phyloP scores from a whole-genome alignment of 768 basidiomycete species.

The Termitomyces sp. region DNA sequence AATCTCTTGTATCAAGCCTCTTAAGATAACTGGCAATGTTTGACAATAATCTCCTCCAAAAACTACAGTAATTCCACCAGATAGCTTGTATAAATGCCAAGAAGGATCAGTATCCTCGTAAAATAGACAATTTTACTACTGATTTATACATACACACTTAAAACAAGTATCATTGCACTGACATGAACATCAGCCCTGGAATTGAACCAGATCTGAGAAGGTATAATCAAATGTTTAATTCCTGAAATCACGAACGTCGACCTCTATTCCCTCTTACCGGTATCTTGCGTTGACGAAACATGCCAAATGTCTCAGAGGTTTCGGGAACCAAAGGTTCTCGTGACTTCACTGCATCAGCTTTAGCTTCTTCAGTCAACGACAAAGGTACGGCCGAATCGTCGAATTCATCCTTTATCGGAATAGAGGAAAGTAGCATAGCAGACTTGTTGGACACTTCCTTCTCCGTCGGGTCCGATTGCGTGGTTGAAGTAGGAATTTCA shows the following conservation, averaged over 20 bases:
- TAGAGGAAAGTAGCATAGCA: background rate
- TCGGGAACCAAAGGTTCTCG: conserved; percentile 1
- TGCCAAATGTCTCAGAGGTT: conserved; percentile 6
- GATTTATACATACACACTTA: too few relatives aligned
- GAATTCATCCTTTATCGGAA: background rate
- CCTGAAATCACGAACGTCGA: conserved; percentile 8
- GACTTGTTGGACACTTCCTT: background rate
- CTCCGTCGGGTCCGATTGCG: background rate
- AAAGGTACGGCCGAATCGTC: background rate
- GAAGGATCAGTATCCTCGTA: background rate
- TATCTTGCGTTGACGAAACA: conserved; percentile 30
- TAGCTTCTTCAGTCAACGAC: background rate
- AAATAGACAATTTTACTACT: background rate
- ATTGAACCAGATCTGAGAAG: background rate
- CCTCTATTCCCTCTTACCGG: conserved; percentile 18
- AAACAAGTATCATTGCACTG: background rate
- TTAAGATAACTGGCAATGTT: too few relatives aligned
- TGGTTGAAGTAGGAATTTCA: background rate
- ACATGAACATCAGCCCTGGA: background rate
- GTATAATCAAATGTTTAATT: background rate
- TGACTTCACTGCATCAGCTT: background rate
- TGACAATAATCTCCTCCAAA: too few relatives aligned
- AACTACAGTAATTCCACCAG: too few relatives aligned
- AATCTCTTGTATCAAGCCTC: too few relatives aligned
- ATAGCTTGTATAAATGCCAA: too few relatives aligned